Evolutionary conservation across 202 grass and related monocot species (phyloP), one percentile per base, ranked within the genome.

Genomic region (Panicum virgatum): DNA sequence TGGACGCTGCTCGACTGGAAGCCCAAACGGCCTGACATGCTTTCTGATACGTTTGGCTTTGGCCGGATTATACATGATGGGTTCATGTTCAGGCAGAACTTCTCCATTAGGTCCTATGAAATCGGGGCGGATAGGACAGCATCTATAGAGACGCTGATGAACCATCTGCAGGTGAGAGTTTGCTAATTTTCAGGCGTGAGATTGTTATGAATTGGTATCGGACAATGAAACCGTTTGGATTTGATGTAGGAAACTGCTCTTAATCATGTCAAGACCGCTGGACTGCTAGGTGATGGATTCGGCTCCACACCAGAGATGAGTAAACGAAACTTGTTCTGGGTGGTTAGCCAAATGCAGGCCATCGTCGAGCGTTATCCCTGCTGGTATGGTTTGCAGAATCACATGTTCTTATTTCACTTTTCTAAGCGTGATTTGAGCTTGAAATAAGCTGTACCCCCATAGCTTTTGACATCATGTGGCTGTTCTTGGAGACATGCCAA

Each of bases 1-100:
- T 98, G 86, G 90, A 96, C 96, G 8, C 77, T 96, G 37, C 78
- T 89, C 1, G 96, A 98, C 82, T 98, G 96, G 96, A 98, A 93
- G 80, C 89, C 88, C 51, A 98, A 86, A 84, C 83, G 90, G 19
- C 92, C 92, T 3, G 96, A 98, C 66, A 98, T 98, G 96, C 92
- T 98, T 69, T 53, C 70, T 14, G 96, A 98, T 66, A 90, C 88
- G 3, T 91, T 98, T 53, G 80, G 88, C 9, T 89, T 95, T 42
- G 96, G 96, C 29, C 88, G 82, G 61, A 90, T 98, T 30, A 77
- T 96, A 45, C 86, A 92, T 60, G 96, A 96, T 26, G 90, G 92
- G 0, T 43, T 93, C 62, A 85, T 96, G 56, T 98, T 98, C 72
- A 91, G 88, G 76, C 96, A 98, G 70, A 96, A 98, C 73, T 96